Percentiles rank a stretch among this genome's conserved stretches.
Conservation (phyloP, 2,329 filamentous ascomycete genomes). For the Colletotrichum shisoi region DNA sequence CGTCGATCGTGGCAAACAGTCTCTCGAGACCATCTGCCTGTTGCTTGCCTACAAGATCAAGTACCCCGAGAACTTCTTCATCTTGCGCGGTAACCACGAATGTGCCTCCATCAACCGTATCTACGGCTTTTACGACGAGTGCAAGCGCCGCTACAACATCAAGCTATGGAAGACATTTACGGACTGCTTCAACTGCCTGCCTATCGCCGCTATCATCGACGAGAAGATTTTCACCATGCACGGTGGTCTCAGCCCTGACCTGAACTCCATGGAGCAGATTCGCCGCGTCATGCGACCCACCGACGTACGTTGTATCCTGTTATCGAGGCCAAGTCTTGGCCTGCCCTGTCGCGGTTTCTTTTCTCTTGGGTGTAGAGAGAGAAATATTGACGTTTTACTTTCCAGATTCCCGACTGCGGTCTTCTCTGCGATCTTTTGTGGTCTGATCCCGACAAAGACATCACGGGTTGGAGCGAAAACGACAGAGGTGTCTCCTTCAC, state of each 20-base stretch:
- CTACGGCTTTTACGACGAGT: conserved; percentile 99
- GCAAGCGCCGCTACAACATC: conserved; percentile 98
- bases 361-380: neutral
- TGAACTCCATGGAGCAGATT: conserved; percentile 99
- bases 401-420: conserved; percentile 94
- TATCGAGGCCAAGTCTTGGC: conserved; percentile 20
- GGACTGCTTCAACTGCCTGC: conserved; percentile 98
- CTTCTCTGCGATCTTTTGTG: conserved; percentile 96
- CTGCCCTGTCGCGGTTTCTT: neutral
- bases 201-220: conserved; percentile 97
- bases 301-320: conserved; percentile 75
- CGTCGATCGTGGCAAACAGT: conserved; percentile 98
- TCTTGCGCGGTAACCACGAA: conserved; percentile 97
- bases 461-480: conserved; percentile 99
- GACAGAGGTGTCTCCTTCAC: conserved; percentile 98
- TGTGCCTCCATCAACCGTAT: conserved; percentile 99
- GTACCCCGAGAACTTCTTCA: conserved; percentile 99
- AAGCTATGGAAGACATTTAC: conserved; percentile 99
- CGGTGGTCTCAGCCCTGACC: conserved; percentile 92
- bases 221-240: conserved; percentile 99
- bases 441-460: conserved; percentile 99
- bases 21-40: conserved; percentile 96
- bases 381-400: conserved; percentile 14
- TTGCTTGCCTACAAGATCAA: conserved; percentile 99
- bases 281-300: conserved; percentile 98